A percentile compares a stretch with the other conserved stretches of the same genome.
Evolutionary conservation across 2,329 filamentous ascomycete genomes (phyloP).

Genomic region (Bipolaris bicolor): DNA sequence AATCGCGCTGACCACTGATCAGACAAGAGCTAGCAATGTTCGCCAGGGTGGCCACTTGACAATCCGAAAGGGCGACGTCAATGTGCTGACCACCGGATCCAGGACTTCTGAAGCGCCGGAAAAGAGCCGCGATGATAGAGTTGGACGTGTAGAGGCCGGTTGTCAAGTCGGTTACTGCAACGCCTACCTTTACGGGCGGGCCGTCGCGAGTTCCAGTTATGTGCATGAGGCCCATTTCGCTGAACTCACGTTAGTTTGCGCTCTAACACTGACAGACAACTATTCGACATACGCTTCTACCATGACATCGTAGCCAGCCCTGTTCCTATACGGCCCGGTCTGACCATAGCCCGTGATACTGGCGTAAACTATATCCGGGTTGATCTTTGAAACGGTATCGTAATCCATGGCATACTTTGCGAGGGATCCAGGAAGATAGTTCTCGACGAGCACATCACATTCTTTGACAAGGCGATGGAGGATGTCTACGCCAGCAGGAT

Average conservation of each 20-base stretch:
- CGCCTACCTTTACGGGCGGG: constrained; percentile 93
- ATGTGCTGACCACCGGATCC: constrained; percentile 83
- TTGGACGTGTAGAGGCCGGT: constrained; percentile 96
- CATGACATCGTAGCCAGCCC: constrained; percentile 98
- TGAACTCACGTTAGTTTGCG: constrained; percentile 29
- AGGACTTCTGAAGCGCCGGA: constrained; percentile 73
- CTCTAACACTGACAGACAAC: no score
- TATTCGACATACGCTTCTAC: constrained; percentile 72
- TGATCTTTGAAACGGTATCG: constrained; percentile 77
- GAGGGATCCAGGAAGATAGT: constrained; percentile 88
- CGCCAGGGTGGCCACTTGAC: constrained; percentile 90
- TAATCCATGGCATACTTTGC: constrained; percentile 94
- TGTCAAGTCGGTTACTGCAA: constrained; percentile 94
- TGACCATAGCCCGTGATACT: constrained; percentile 98
- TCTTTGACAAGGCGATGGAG: constrained; percentile 82
- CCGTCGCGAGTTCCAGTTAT: constrained; percentile 90
- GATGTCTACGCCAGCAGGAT: constrained; percentile 81
- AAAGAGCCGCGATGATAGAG: constrained; percentile 89
- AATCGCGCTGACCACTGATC: constrained; percentile 85
- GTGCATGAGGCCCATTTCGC: constrained; percentile 96
- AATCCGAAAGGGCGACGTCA: constrained; percentile 89
- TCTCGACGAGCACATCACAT: constrained; percentile 94
- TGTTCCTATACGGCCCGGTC: constrained; percentile 83
- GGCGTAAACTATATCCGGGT: constrained; percentile 87
- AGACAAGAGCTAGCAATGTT: constrained; percentile 94